These are phyloP conservation scores for Leccinum variicolor DNA, from an alignment of 768 basidiomycete genomes.

Conservation along the genomic window DNA sequence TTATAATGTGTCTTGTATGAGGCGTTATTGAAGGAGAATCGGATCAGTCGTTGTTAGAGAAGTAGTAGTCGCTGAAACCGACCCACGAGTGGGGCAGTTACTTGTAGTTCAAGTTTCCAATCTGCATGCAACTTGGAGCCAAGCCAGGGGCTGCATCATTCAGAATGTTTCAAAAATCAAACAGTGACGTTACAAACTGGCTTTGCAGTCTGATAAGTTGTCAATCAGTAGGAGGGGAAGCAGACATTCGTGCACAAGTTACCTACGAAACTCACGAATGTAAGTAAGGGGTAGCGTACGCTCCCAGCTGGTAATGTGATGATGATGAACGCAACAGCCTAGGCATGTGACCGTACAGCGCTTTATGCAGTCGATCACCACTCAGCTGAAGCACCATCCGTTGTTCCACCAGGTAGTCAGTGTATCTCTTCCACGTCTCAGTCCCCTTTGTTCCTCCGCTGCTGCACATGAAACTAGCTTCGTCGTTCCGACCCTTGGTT, in stretches of 20 bases:
- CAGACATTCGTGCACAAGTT: conserved; percentile 1
- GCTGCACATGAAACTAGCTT: conserved; percentile 9
- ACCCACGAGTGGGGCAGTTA: too few species aligned
- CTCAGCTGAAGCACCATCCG: conserved; percentile 50
- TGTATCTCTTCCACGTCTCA: conserved; percentile 61
- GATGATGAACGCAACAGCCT: conserved; percentile 2
- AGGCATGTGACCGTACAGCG: conserved; percentile 23
- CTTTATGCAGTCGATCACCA: conserved; percentile 41
- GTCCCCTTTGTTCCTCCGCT: conserved; percentile 38
- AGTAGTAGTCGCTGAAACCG: too few species aligned
- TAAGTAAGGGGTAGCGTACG: conserved; percentile 6
- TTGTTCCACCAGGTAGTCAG: conserved; percentile 48
- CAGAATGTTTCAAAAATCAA: not conserved
- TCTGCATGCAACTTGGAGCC: too few species aligned
- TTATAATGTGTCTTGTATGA: not conserved
- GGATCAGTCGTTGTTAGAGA: not conserved
- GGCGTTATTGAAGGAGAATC: not conserved
- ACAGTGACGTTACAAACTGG: not conserved
- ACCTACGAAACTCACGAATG: conserved; percentile 6
- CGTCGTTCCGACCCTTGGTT: conserved; percentile 16
- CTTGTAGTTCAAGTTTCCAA: too few species aligned
- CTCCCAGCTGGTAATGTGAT: conserved; percentile 4
- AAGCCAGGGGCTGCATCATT: not conserved
- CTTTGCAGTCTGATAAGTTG: not conserved
- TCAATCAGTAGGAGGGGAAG: not conserved